Percentiles rank a stretch among this genome's conserved stretches.
phyloP scores from a whole-genome alignment of 306 rosid species.

The Phaseolus lunatus region DNA sequence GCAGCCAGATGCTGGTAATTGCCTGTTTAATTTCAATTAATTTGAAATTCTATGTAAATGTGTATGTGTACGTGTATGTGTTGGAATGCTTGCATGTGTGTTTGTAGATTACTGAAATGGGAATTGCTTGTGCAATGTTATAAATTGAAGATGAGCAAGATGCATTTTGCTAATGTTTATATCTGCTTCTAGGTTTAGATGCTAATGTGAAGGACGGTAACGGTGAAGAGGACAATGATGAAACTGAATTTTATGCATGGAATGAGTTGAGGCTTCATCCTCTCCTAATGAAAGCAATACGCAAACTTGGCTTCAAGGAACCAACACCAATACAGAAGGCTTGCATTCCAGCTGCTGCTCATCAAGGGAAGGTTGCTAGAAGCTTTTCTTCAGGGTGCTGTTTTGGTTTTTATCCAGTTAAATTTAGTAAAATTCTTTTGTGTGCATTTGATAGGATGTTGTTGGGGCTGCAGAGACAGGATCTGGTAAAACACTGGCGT shows the following conservation, averaged over 20 bases:
- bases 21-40: slow-evolving; percentile 2
- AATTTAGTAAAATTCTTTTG: slow-evolving; percentile 38
- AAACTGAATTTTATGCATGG: slow-evolving; percentile 82
- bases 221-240: slow-evolving; percentile 64
- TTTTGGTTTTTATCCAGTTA: slow-evolving; percentile 8
- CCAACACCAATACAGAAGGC: slow-evolving; percentile 95
- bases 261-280: slow-evolving; percentile 93
- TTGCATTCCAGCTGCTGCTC: slow-evolving; percentile 96
- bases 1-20: slow-evolving; percentile 61
- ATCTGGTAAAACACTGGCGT: slow-evolving; percentile 95
- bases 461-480: slow-evolving; percentile 99
- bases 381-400: slow-evolving; percentile 40
- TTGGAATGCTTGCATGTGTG: background rate
- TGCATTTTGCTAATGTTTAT: slow-evolving; percentile 1
- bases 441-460: slow-evolving; percentile 74
- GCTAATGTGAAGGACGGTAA: slow-evolving; percentile 48
- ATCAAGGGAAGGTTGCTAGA: slow-evolving; percentile 89
- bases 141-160: slow-evolving; percentile 15
- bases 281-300: slow-evolving; percentile 76
- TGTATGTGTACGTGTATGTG: background rate
- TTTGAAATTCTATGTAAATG: background rate
- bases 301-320: slow-evolving; percentile 86
- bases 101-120: slow-evolving; percentile 1
- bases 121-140: slow-evolving; percentile 21
- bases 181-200: slow-evolving; percentile 54